phyloP scores from a whole-genome alignment of 163 green algal species.

The Prototheca cutis region DNA sequence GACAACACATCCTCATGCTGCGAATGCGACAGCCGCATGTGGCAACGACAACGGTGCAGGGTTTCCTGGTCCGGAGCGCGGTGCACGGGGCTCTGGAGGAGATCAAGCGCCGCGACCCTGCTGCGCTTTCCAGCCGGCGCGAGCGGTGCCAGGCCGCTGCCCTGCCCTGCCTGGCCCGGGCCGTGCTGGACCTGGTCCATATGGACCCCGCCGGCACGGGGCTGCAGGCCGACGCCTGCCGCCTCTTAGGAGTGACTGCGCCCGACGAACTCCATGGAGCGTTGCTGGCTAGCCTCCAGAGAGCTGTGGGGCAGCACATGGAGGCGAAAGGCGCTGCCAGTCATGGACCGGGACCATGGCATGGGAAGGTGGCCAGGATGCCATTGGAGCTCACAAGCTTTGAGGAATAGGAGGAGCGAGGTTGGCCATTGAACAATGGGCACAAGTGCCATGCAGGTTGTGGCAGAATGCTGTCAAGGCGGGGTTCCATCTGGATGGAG shows the following conservation, averaged over 20 bases:
- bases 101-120: neutral
- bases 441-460: too few relatives aligned
- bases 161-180: neutral
- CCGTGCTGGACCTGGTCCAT: neutral
- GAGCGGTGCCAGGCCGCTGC: neutral
- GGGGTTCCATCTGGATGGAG: too few relatives aligned
- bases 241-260: neutral
- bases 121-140: neutral
- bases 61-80: too few relatives aligned
- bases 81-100: neutral
- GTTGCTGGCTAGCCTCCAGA: neutral
- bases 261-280: neutral
- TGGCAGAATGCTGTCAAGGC: too few relatives aligned
- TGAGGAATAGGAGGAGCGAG: too few relatives aligned
- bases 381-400: too few relatives aligned
- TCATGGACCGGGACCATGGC: too few relatives aligned
- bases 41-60: neutral
- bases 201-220: too few relatives aligned
- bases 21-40: too few relatives aligned
- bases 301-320: neutral
- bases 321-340: too few relatives aligned
- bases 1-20: neutral
- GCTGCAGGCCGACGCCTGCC: neutral
- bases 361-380: too few relatives aligned
- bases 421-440: too few relatives aligned